phyloP scores from a whole-genome alignment of 257 asterid genomes.

The Apocynum venetum region DNA sequence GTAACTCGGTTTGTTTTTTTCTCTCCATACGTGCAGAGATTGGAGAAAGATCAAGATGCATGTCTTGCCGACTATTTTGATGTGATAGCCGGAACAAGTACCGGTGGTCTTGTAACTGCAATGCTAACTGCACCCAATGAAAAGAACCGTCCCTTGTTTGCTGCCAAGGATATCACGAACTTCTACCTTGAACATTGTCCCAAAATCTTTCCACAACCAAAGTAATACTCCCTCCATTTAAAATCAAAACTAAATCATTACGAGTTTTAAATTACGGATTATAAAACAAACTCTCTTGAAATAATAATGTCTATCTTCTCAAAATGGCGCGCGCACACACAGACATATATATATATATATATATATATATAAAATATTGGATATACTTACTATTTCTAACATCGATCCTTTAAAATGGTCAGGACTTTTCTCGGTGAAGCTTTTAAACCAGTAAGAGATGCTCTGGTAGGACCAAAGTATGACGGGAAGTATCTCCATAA shows the following conservation, averaged over 20 bases:
- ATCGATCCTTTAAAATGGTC: not conserved
- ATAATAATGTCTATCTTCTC: too few relatives aligned
- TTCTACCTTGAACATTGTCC: conserved; percentile 43
- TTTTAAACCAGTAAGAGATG: not conserved
- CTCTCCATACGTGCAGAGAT: not conserved
- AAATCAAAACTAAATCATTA: too few relatives aligned
- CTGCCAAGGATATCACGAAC: conserved; percentile 50
- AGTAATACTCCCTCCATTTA: too few relatives aligned
- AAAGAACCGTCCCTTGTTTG: conserved; percentile 41
- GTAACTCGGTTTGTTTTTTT: not conserved
- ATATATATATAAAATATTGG: too few relatives aligned
- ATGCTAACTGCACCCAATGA: conserved; percentile 52
- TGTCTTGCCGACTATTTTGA: conserved; percentile 62
- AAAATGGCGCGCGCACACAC: too few relatives aligned
- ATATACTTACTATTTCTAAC: too few relatives aligned
- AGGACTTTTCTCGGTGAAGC: not conserved
- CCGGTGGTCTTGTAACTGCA: conserved; percentile 58
- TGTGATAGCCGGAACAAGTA: conserved; percentile 65
- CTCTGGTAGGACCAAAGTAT: conserved; percentile 48
- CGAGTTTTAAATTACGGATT: too few relatives aligned
- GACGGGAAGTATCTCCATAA: conserved; percentile 49
- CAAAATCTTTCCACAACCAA: conserved; percentile 28
- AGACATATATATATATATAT: too few relatives aligned
- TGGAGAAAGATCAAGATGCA: conserved; percentile 33
- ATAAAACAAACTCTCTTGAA: too few relatives aligned